Evolutionary conservation across 148 eudicot genomes (phyloP), one percentile per base, ranked within the genome.

Genomic region (Rheum nobile): DNA sequence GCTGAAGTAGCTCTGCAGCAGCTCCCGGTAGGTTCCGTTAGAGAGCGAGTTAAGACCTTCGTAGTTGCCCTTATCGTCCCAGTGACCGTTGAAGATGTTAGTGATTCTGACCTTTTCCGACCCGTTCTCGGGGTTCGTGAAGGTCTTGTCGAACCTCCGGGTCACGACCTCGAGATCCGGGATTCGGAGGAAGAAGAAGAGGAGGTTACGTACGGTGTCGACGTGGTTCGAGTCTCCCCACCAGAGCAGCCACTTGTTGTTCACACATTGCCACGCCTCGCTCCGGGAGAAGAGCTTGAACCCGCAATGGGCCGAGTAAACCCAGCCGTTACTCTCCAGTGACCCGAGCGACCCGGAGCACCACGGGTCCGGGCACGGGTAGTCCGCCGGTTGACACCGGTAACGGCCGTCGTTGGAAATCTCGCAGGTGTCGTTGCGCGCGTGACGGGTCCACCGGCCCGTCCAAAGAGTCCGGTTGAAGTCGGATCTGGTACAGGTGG

Each of bases 141-240:
- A 78, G 43, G 79, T 90, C 85, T 76, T 83, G 26, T 96, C 99
- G 72, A 88, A 96, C 34, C 82, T 77, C 43, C 99, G 85, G 0
- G 92, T 81, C 9, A 95, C 90, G 8, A 28, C 73, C 5, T 71
- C 39, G 12, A 92, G 73, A 6, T 92, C 87, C 8, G 69, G 77
- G 34, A 88, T 80, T 16, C 75, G 85, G 55, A 96, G 87, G 46
- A 87, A 79, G 75, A 96, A 87, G 73, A 84, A 80, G n/a, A 96
- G 83, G 26, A 96, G 84, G 79, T 96, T 96, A 4, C 92, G 83
- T n/a, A 90, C 78, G 0, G 97, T 92, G 75, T 96, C 99, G 46
- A 93, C 91, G 72, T 96, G 99, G 72, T 96, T 96, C 41, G 99
- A 96, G 68, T 96, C 99, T 0, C 99, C 99, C 99, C 99, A 96